A percentile compares a stretch with the other conserved stretches of the same genome.
These are phyloP conservation scores for Dorcoceras hygrometricum DNA, from an alignment of 257 asterid species.

Conservation along the genomic window DNA sequence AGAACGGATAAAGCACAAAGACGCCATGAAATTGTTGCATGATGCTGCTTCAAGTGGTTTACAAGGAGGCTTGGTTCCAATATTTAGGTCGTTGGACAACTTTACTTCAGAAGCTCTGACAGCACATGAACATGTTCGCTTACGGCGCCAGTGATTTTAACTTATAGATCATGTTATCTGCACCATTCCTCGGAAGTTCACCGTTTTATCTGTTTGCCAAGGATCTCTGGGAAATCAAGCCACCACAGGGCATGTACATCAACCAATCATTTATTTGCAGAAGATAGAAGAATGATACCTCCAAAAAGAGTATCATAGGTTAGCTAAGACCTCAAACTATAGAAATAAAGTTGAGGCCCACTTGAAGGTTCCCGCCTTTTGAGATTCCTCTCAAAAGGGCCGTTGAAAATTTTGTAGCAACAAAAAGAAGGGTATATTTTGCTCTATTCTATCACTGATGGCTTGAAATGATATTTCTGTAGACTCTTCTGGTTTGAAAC, in stretches of 20 bases:
- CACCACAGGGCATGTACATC: not conserved
- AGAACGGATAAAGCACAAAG: conserved; percentile 83
- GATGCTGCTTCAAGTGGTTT: conserved; percentile 88
- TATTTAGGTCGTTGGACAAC: conserved; percentile 85
- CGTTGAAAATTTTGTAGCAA: not conserved
- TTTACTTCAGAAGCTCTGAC: conserved; percentile 70
- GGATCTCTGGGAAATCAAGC: not conserved
- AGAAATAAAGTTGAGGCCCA: not conserved
- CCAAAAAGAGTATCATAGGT: not conserved
- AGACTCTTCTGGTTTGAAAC: not conserved
- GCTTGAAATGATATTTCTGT: not conserved
- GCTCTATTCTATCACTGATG: not conserved
- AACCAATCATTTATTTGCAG: not conserved
- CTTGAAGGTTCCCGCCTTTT: not conserved
- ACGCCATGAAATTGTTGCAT: conserved; percentile 72
- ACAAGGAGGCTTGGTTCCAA: conserved; percentile 86
- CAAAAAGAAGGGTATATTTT: not conserved
- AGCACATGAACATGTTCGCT: conserved; percentile 78
- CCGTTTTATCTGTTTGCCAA: not conserved
- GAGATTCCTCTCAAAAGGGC: not conserved
- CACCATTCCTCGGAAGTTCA: not conserved
- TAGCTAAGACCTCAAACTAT: not conserved
- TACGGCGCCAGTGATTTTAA: conserved; percentile 21
- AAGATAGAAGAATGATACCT: not conserved
- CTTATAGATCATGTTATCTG: not conserved